phyloP scores from a whole-genome alignment of 225 moss, liverwort and hornwort species.

The Bryoerythrophyllum caledonicum region DNA sequence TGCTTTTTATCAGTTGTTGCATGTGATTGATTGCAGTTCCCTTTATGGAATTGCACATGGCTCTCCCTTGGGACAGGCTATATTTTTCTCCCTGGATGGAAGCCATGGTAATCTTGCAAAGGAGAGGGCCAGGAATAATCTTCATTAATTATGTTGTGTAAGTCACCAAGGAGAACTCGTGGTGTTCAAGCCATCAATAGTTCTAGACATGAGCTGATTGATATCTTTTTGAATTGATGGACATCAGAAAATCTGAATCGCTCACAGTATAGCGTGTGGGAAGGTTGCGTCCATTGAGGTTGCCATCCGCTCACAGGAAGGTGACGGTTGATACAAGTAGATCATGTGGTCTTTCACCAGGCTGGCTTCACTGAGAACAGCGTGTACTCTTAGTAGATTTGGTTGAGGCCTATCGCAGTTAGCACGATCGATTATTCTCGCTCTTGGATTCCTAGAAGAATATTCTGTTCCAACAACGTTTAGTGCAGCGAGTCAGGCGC shows the following conservation, averaged over 20 bases:
- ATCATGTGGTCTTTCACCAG: not conserved
- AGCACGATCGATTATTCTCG: not conserved
- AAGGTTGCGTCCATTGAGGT: conserved; percentile 12
- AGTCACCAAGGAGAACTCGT: not conserved
- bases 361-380: not conserved
- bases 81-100: not conserved
- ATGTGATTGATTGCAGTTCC: not conserved
- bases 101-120: not conserved
- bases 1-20: not conserved
- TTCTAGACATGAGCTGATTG: not conserved
- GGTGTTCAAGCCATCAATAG: not conserved
- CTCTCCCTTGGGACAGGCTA: not conserved
- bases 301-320: not conserved
- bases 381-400: not conserved
- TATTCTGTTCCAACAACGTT: not conserved
- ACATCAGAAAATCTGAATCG: not conserved
- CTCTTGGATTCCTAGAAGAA: not conserved
- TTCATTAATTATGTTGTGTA: too few relatives aligned
- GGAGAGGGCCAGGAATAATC: not conserved
- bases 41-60: not conserved
- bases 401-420: not conserved
- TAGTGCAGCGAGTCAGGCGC: not conserved
- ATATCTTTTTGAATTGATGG: not conserved
- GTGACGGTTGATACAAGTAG: not conserved
- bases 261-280: not conserved